A percentile compares a stretch with the other conserved stretches of the same genome.
These are phyloP conservation scores for Aspergillus sp. DNA, from an alignment of 2,329 filamentous ascomycete species.

Conservation along the genomic window DNA sequence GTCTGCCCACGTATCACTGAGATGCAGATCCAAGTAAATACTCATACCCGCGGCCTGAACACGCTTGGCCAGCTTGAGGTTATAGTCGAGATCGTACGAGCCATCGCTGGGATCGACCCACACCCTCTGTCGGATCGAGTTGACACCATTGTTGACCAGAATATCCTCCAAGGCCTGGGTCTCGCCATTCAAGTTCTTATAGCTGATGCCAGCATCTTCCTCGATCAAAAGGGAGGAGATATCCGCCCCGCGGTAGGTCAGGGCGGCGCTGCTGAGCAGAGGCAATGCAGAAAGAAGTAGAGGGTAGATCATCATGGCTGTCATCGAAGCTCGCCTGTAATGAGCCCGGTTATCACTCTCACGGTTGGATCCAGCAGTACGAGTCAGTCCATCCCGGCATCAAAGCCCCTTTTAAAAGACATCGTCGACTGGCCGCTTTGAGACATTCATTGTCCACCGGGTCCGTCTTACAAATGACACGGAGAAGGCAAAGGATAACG, in stretches of 20 bases:
- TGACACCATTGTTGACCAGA: slow-evolving; percentile 63
- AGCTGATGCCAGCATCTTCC: slow-evolving; percentile 62
- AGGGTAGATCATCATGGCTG: slow-evolving; percentile 17
- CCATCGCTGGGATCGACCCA: slow-evolving; percentile 70
- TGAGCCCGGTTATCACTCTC: background rate
- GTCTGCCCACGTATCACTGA: slow-evolving; percentile 72
- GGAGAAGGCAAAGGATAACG: background rate
- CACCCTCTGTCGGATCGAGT: slow-evolving; percentile 69
- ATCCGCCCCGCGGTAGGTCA: slow-evolving; percentile 68
- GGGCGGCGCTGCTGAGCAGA: slow-evolving; percentile 41
- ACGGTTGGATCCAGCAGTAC: background rate
- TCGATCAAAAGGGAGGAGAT: slow-evolving; percentile 69
- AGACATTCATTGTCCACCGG: background rate
- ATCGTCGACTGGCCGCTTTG: background rate
- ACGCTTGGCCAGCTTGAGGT: slow-evolving; percentile 66
- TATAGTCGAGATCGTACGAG: slow-evolving; percentile 70
- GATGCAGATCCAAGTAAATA: slow-evolving; percentile 66
- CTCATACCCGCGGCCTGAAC: slow-evolving; percentile 64
- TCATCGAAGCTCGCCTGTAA: background rate
- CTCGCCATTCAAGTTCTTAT: slow-evolving; percentile 59
- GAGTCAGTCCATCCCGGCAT: background rate
- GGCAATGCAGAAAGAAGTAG: slow-evolving; percentile 23
- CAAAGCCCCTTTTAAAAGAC: background rate
- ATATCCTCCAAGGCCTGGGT: slow-evolving; percentile 64
- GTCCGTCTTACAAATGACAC: background rate